Evolutionary conservation across 2,329 filamentous ascomycete species (phyloP), one percentile per base, ranked within the genome.

Genomic region (Aspergillus puulaauensis): DNA sequence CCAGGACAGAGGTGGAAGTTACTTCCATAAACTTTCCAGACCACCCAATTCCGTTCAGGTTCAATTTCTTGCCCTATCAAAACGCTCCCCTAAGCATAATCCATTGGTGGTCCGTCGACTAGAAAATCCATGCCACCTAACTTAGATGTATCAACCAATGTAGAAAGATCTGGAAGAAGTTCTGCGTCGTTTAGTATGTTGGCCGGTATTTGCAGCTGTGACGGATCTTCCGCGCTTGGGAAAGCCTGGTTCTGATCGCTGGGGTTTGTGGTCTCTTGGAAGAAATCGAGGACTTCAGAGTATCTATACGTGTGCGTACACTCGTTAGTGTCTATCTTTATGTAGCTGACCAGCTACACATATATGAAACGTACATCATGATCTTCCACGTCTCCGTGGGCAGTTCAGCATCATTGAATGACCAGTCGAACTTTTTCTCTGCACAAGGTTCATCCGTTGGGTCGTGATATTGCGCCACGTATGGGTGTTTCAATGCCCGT

Each of bases 311-410:
- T 11, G 37, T 50, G 40, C 47, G 49, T 47, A 44, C 50, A 31
- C 27, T 40, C 19, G 17, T 55, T 40, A 53, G 31, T 41, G 14
- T 4, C 35, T 19, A 6, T 37, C 6, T 3, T 37, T 15, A 6
- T 37, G 15, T 37, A n/a, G 7, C 4, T 7, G 35, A 37, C 12
- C 14, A n/a, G 15, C 15, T n/a, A 15, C 14, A 37, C 12, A 9
- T 5, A n/a, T 37, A 11, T 37, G 14, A 19, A 1, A 21, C 89
- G 73, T 83, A 96, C 95, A 99, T 99, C 95, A 98, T 99, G 73
- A 98, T 96, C 81, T 98, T 99, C 95, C 95, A 99, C n/a, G 93
- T 96, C 73, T 99, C 95, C 46, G 96, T 92, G 1, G 95, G 93
- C 53, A 98, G 81, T 72, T 98, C 95, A 44, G 93, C 93, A 68